Evolutionary conservation across 192 early-diverging fungal species (phyloP).

Genomic region (Backusella sp.): DNA sequence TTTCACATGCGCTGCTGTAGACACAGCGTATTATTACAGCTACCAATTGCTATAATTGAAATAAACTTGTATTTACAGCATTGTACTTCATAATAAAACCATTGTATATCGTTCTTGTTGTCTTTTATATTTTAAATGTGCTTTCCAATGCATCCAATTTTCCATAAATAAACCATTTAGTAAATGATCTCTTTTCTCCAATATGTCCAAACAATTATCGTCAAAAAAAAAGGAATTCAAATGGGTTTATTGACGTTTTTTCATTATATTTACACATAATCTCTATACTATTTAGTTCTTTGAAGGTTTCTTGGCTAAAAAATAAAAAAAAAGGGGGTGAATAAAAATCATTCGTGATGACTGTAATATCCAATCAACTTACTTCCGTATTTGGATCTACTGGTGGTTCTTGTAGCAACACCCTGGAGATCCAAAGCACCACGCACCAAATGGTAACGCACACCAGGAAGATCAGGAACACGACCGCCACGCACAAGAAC

Average conservation of each 20-base stretch:
- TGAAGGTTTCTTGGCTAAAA: conserved; percentile 38
- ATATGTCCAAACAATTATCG: background rate
- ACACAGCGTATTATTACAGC: background rate
- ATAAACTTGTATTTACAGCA: background rate
- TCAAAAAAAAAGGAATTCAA: background rate
- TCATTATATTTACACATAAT: conserved; percentile 8
- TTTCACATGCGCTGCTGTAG: background rate
- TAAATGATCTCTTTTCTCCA: background rate
- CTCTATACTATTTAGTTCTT: conserved; percentile 24
- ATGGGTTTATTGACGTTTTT: background rate
- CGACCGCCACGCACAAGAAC: conserved; percentile 94
- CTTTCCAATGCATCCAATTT: background rate
- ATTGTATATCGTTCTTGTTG: background rate
- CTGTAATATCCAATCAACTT: conserved; percentile 41
- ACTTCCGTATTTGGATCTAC: conserved; percentile 92
- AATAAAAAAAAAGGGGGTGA: background rate
- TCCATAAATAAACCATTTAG: too few relatives aligned
- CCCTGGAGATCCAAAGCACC: conserved; percentile 95
- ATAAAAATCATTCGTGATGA: background rate
- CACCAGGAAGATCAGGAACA: conserved; percentile 97
- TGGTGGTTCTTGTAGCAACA: conserved; percentile 77
- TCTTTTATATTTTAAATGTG: background rate
- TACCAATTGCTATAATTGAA: background rate
- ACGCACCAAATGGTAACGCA: conserved; percentile 90
- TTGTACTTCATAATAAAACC: background rate